These are phyloP conservation scores for Chaetoceros tenuissimus DNA, from an alignment of 108 stramenopile species.

Conservation along the genomic window DNA sequence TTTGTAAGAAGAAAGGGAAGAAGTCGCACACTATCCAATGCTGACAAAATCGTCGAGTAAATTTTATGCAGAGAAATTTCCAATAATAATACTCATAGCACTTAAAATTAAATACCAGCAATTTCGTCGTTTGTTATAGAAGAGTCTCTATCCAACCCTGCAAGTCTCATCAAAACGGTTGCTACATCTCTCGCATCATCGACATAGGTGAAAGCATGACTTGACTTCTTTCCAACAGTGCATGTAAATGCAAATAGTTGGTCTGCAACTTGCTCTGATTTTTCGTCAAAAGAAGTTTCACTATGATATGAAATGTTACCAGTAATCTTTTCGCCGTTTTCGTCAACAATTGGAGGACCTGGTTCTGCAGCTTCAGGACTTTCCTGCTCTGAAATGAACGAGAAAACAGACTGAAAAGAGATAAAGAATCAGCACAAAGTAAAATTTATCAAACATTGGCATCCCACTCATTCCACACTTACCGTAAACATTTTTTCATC, in stretches of 20 bases:
- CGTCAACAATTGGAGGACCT: conserved; percentile 40
- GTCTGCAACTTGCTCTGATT: conserved; percentile 12
- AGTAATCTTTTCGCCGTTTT: conserved; percentile 25
- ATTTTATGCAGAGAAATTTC: too few species aligned
- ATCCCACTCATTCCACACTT: too few species aligned
- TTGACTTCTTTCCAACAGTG: conserved; percentile 82
- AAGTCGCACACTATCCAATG: not conserved
- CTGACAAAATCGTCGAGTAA: too few species aligned
- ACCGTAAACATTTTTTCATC: conserved; percentile 98
- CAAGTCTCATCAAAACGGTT: conserved; percentile 57
- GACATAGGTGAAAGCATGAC: conserved; percentile 73
- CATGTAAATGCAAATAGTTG: conserved; percentile 59
- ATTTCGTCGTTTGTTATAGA: too few species aligned
- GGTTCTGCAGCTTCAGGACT: conserved; percentile 20
- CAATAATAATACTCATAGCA: too few species aligned
- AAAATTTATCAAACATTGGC: too few species aligned
- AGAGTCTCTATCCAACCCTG: too few species aligned
- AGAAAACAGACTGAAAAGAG: conserved; percentile 76
- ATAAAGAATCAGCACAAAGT: too few species aligned
- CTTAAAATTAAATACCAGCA: too few species aligned
- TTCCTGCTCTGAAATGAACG: conserved; percentile 63
- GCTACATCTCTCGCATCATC: conserved; percentile 72
- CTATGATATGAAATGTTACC: not conserved
- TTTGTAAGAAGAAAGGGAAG: not conserved
- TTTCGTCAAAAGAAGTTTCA: not conserved